Conservation (phyloP, 192 early-diverging fungal genomes). For the Phycomyces blakesleeanus region DNA sequence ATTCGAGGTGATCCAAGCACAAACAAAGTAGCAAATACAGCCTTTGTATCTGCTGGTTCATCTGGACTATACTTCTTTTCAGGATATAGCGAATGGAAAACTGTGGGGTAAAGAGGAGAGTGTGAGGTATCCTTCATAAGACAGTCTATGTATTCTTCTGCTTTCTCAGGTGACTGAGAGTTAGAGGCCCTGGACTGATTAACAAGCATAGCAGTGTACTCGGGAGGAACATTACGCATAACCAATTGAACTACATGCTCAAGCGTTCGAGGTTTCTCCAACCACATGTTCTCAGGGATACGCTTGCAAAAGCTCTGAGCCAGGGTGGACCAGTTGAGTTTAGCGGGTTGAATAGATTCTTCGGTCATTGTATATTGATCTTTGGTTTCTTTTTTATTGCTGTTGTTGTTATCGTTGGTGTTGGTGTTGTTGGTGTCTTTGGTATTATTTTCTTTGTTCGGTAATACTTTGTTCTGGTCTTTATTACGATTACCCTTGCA, state of each 20-base stretch:
- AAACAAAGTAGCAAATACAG: constrained; percentile 60
- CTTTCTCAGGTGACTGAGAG: constrained; percentile 27
- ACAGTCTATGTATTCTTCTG: constrained; percentile 33
- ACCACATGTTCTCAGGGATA: constrained; percentile 45
- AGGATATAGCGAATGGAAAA: constrained; percentile 33
- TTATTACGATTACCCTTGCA: constrained; percentile 29
- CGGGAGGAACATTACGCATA: constrained; percentile 42
- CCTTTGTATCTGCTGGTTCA: constrained; percentile 17
- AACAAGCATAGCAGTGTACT: constrained; percentile 40
- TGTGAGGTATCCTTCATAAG: constrained; percentile 38
- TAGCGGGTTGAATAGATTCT: constrained; percentile 11
- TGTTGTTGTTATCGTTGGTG: too few relatives aligned
- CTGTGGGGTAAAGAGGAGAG: constrained; percentile 41
- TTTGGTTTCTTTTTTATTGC: too few relatives aligned
- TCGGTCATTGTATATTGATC: not conserved
- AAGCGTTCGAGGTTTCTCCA: constrained; percentile 49
- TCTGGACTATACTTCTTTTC: constrained; percentile 12
- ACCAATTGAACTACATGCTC: constrained; percentile 43
- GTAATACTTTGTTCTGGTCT: not conserved
- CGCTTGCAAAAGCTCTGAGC: constrained; percentile 56
- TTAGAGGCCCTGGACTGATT: constrained; percentile 30
- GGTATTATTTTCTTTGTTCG: constrained; percentile 20
- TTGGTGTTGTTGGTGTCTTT: not conserved
- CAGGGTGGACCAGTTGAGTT: constrained; percentile 45
- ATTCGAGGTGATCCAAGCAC: constrained; percentile 55